These are phyloP conservation scores for Drechmeria coniospora DNA, from an alignment of 2,329 filamentous ascomycete species.

Conservation along the genomic window DNA sequence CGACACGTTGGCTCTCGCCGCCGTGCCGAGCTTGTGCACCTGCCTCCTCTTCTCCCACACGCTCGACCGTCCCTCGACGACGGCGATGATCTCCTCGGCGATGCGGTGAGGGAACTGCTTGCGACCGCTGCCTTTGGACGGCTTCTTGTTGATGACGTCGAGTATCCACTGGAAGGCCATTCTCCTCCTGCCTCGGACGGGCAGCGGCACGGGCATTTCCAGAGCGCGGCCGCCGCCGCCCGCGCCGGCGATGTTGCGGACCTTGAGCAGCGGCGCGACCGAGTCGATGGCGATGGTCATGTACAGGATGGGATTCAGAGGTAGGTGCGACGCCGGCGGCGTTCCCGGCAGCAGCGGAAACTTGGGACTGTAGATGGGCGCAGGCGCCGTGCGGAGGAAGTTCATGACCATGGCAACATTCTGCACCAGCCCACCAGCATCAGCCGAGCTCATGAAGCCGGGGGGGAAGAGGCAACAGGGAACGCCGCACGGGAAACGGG, in stretches of 20 bases:
- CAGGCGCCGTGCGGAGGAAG: constrained; percentile 67
- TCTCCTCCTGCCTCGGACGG: constrained; percentile 58
- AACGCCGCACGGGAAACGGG: too few species aligned
- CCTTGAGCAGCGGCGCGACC: constrained; percentile 72
- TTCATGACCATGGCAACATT: constrained; percentile 76
- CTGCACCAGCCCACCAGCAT: too few species aligned
- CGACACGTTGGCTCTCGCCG: constrained; percentile 59
- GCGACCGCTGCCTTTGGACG: constrained; percentile 53
- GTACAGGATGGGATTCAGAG: constrained; percentile 79
- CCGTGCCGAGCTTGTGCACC: constrained; percentile 69
- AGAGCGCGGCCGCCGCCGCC: constrained; percentile 76
- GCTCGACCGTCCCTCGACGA: constrained; percentile 70
- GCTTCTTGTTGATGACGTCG: constrained; percentile 64
- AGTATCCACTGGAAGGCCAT: constrained; percentile 81
- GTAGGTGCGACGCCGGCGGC: constrained; percentile 64
- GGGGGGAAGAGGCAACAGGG: too few species aligned
- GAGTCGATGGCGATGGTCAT: constrained; percentile 84
- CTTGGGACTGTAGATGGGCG: constrained; percentile 58
- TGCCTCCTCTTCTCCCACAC: constrained; percentile 71
- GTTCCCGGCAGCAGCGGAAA: constrained; percentile 61
- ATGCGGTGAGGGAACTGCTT: constrained; percentile 62
- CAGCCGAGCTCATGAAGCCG: too few species aligned
- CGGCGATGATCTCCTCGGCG: constrained; percentile 71
- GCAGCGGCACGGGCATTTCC: constrained; percentile 67
- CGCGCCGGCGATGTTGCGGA: constrained; percentile 59